These are phyloP conservation scores for Wickerhamomyces silvicola DNA, from an alignment of 805 yeast species.

Conservation along the genomic window DNA sequence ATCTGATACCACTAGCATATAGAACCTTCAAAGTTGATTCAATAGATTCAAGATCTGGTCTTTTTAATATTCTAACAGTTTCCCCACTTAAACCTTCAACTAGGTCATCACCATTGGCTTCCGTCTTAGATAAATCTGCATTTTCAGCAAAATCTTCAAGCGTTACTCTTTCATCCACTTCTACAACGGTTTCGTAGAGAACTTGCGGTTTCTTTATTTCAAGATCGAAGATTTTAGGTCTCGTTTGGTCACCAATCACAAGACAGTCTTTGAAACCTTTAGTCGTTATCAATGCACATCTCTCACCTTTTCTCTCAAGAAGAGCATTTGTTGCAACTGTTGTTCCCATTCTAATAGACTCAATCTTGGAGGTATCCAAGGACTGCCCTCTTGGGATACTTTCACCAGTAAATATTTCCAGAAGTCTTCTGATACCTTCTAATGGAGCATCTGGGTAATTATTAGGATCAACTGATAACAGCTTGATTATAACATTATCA, in stretches of 20 bases:
- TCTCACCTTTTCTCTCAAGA: conserved; percentile 86
- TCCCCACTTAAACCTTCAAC: conserved; percentile 65
- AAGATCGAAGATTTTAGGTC: conserved; percentile 86
- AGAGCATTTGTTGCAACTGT: conserved; percentile 96
- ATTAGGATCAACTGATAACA: conserved; percentile 81
- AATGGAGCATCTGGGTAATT: conserved; percentile 89
- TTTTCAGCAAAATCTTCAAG: conserved; percentile 76
- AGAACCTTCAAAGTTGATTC: conserved; percentile 35
- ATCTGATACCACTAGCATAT: conserved; percentile 52
- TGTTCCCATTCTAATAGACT: conserved; percentile 81
- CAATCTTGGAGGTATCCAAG: conserved; percentile 57
- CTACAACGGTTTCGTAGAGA: conserved; percentile 70
- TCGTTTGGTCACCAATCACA: conserved; percentile 81
- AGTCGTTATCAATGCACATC: conserved; percentile 80
- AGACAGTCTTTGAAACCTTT: conserved; percentile 83
- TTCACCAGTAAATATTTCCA: conserved; percentile 52
- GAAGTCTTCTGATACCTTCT: conserved; percentile 78
- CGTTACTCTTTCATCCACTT: conserved; percentile 87
- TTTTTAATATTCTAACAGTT: conserved; percentile 47
- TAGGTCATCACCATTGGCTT: conserved; percentile 26
- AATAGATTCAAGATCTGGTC: conserved; percentile 41
- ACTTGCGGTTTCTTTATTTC: conserved; percentile 66
- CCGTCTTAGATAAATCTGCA: conserved; percentile 32
- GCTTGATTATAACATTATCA: conserved; percentile 64
- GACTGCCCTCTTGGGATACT: conserved; percentile 53